Percentiles rank a stretch among this genome's conserved stretches.
phyloP scores from a whole-genome alignment of 2,329 filamentous ascomycete genomes.

The Lachnellula suecica region DNA sequence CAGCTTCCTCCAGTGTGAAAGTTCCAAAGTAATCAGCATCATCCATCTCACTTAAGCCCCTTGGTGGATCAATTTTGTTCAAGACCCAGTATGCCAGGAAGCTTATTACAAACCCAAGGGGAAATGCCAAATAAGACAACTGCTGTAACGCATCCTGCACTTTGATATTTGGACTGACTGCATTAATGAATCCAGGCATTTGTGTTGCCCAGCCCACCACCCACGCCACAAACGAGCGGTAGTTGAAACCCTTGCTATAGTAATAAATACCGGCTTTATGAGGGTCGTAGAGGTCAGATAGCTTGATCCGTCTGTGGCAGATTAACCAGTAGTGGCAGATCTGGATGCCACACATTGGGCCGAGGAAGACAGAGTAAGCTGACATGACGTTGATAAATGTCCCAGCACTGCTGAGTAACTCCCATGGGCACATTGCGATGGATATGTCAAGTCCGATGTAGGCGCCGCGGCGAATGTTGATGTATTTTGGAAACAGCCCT shows the following conservation, averaged over 20 bases:
- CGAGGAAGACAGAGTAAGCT: constrained; percentile 43
- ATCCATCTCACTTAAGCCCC: constrained; percentile 32
- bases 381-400: constrained; percentile 41
- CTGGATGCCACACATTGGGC: constrained; percentile 41
- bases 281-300: constrained; percentile 36
- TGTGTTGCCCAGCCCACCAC: constrained; percentile 39
- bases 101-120: constrained; percentile 50
- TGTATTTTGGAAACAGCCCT: constrained; percentile 39
- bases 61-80: constrained; percentile 33
- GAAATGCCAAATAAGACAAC: constrained; percentile 58
- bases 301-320: constrained; percentile 34
- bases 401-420: constrained; percentile 34
- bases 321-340: constrained; percentile 44
- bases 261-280: constrained; percentile 31
- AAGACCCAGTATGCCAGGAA: constrained; percentile 33
- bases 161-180: no score
- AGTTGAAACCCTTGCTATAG: constrained; percentile 37
- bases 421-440: constrained; percentile 39
- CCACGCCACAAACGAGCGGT: constrained; percentile 35
- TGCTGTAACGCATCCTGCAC: constrained; percentile 33
- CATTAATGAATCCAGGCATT: constrained; percentile 41
- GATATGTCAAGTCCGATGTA: constrained; percentile 37
- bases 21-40: constrained; percentile 35
- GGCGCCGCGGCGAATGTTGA: constrained; percentile 39
- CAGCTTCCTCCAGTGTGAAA: constrained; percentile 24